A percentile compares a stretch with the other conserved stretches of the same genome.
Conservation (phyloP, 352 stramenopile species). For the Aphanomyces euteiches region DNA sequence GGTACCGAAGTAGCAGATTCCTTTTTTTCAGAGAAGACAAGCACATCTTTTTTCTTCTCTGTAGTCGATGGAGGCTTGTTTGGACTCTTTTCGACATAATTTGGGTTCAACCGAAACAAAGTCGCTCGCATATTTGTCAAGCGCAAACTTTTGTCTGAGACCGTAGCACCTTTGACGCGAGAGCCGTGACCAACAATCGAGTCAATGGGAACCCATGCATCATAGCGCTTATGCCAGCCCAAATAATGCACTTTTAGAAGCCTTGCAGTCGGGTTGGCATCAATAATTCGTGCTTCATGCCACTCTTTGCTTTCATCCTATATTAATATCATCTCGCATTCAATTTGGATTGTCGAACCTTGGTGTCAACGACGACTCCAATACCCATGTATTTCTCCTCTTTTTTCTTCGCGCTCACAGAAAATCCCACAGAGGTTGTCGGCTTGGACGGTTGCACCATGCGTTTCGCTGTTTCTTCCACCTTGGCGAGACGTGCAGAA, state of each 20-base stretch:
- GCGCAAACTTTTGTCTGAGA: conserved; percentile 14
- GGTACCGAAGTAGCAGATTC: not conserved
- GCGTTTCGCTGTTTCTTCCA: not conserved
- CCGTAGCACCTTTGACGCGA: not conserved
- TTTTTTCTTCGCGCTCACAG: not conserved
- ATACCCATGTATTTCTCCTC: conserved; percentile 20
- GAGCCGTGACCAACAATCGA: conserved; percentile 7
- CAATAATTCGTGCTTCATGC: conserved; percentile 21
- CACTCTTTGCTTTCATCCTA: conserved; percentile 18
- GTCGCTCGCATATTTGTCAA: not conserved
- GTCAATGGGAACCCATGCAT: conserved; percentile 2
- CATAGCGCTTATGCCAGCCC: conserved; percentile 27
- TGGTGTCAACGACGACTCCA: conserved; percentile 12
- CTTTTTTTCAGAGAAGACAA: not conserved
- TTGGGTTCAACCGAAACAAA: conserved; percentile 20
- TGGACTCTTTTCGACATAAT: conserved; percentile 10
- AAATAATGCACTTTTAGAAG: conserved; percentile 23
- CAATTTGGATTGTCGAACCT: not conserved
- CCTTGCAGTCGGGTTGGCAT: not conserved
- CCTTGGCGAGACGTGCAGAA: not conserved
- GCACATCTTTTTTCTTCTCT: not conserved
- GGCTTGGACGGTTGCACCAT: too few relatives aligned
- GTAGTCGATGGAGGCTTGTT: not conserved
- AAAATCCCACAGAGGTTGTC: too few relatives aligned
- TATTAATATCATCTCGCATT: not conserved